phyloP scores from a whole-genome alignment of 306 rosid species.

The Casuarina glauca region DNA sequence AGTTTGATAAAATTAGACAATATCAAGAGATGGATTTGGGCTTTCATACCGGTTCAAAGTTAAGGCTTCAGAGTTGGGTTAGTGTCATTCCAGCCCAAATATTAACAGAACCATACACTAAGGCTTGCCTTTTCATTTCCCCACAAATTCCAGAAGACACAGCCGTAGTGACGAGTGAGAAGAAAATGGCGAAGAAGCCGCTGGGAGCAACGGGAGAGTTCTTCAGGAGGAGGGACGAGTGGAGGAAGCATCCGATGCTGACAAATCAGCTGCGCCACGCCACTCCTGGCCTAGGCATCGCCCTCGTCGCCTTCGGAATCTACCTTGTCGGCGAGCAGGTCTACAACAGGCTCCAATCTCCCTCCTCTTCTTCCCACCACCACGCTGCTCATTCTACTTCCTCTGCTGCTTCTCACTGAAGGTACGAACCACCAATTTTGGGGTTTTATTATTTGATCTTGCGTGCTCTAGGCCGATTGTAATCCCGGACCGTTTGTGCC shows the following conservation, averaged over 20 bases:
- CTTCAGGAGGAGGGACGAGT: conserved; percentile 84
- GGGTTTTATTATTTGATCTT: background rate
- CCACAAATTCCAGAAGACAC: background rate
- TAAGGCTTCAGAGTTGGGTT: no score
- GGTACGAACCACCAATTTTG: background rate
- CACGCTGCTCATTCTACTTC: conserved; percentile 29
- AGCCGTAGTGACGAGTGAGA: conserved; percentile 1
- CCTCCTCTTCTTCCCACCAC: conserved; percentile 39
- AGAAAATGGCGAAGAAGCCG: conserved; percentile 45
- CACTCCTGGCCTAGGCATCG: conserved; percentile 89
- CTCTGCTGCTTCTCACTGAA: conserved; percentile 42
- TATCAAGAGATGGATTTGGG: no score
- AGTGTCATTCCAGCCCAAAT: background rate
- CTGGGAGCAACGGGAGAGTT: conserved; percentile 72
- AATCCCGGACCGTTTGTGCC: background rate
- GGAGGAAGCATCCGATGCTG: conserved; percentile 97
- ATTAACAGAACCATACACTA: no score
- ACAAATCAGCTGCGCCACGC: conserved; percentile 83
- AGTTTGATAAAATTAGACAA: no score
- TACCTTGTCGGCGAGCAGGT: conserved; percentile 87
- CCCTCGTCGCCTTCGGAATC: conserved; percentile 83
- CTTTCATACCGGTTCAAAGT: no score
- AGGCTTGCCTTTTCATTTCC: no score
- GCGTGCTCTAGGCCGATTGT: background rate
- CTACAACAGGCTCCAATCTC: conserved; percentile 50